These are phyloP conservation scores for Exobasidium cylindrosporum DNA, from an alignment of 1,284 basidiomycete genomes.

Conservation along the genomic window DNA sequence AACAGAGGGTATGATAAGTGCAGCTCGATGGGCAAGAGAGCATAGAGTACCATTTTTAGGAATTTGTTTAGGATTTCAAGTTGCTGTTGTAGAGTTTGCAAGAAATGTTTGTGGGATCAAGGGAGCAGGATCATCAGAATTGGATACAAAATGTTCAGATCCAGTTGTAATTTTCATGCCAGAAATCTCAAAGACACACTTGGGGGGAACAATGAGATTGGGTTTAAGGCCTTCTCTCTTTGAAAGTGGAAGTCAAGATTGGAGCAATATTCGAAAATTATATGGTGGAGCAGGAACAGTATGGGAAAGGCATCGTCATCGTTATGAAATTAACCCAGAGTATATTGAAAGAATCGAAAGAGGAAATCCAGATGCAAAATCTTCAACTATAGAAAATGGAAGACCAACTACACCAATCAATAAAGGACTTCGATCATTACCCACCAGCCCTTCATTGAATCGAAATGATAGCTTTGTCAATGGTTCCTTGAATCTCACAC, in stretches of 20 bases:
- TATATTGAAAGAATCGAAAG: slow-evolving; percentile 71
- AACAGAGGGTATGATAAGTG: slow-evolving; percentile 95
- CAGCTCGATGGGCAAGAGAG: slow-evolving; percentile 93
- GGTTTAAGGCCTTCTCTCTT: slow-evolving; percentile 93
- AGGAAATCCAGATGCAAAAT: slow-evolving; percentile 27
- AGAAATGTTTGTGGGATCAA: slow-evolving; percentile 75
- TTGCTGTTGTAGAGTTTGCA: slow-evolving; percentile 94
- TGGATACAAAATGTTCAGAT: slow-evolving; percentile 63
- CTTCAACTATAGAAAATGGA: neutral
- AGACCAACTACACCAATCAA: slow-evolving; percentile 12
- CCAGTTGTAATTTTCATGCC: slow-evolving; percentile 97
- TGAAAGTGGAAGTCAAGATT: slow-evolving; percentile 60
- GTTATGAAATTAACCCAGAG: slow-evolving; percentile 93
- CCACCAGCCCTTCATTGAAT: slow-evolving; percentile 16
- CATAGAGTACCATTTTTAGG: slow-evolving; percentile 92
- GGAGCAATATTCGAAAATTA: slow-evolving; percentile 67
- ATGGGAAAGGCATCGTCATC: slow-evolving; percentile 96
- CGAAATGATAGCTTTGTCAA: neutral
- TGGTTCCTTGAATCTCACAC: neutral
- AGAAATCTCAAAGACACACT: slow-evolving; percentile 94
- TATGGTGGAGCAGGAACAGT: slow-evolving; percentile 81
- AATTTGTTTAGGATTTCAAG: slow-evolving; percentile 96
- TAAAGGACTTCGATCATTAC: slow-evolving; percentile 18
- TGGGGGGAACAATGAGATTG: slow-evolving; percentile 97
- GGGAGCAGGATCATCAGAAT: slow-evolving; percentile 85